Evolutionary conservation across 371 early-diverging fungal species (phyloP), one percentile per base, ranked within the genome.

Genomic region (Actinomucor elegans): DNA sequence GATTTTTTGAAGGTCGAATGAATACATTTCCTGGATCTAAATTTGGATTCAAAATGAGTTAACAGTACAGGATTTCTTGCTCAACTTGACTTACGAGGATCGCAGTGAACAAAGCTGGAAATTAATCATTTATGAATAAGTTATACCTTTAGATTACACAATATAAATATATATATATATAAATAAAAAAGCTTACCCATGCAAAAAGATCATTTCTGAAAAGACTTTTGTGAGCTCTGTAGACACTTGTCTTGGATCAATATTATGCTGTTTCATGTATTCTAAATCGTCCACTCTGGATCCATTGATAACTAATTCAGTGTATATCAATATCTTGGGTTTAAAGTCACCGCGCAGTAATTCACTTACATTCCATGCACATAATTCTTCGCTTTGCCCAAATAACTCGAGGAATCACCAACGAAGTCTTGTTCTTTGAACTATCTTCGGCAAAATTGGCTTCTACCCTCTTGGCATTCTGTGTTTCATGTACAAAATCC

Each of bases 151-250:
- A 5, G 6, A 24, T 14, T 10, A n/a, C n/a, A n/a, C n/a, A n/a
- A n/a, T n/a, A n/a, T n/a, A n/a, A n/a, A n/a, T n/a, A n/a, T n/a
- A n/a, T n/a, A n/a, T n/a, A n/a, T n/a, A n/a, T n/a, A n/a, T n/a
- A n/a, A n/a, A n/a, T n/a, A n/a, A n/a, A n/a, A 20, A 9, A 10
- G 52, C 54, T 67, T 67, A 77, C 67, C 92, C 95, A 47, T 93
- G 85, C 21, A 85, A 64, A 63, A 89, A 96, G n/a, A 94, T 94
- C 97, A 97, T 97, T 55, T 94, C 85, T 11, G 88, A 84, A 62
- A 91, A 95, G 5, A 86, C 80, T 5, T 80, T 75, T 1, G 85
- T 82, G 33, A 97, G 71, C 55, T 88, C 85, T 27, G 77, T 71
- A 6, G 93, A 87, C 2, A 97, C 92, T 3, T 77, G 71, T 2